Evolutionary conservation across 257 asterid genomes (phyloP).

Genomic region (Mentha longifolia): DNA sequence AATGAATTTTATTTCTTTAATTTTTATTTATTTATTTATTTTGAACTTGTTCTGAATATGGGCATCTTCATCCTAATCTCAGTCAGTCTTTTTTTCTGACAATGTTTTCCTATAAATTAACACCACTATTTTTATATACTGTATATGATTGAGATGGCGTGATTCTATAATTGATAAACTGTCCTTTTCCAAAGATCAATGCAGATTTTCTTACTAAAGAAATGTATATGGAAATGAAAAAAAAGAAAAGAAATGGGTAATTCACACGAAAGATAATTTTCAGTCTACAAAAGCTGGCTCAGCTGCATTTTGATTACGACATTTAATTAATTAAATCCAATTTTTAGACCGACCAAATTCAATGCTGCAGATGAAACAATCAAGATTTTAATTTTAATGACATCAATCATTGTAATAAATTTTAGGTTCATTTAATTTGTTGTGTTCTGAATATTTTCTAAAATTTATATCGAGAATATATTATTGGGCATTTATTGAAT

Average conservation of each 20-base stretch:
- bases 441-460: too few relatives aligned
- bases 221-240: neutral
- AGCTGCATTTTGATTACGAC: slow-evolving; percentile 29
- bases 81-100: slow-evolving; percentile 27
- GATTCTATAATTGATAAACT: slow-evolving; percentile 30
- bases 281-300: slow-evolving; percentile 1
- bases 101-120: slow-evolving; percentile 32
- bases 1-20: neutral
- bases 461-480: too few relatives aligned
- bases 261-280: slow-evolving; percentile 31
- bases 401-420: slow-evolving; percentile 6
- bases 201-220: slow-evolving; percentile 30
- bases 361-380: slow-evolving; percentile 2
- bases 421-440: neutral
- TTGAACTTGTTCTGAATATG: slow-evolving; percentile 16
- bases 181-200: slow-evolving; percentile 41
- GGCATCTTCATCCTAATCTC: slow-evolving; percentile 39
- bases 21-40: neutral
- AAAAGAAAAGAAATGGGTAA: slow-evolving; percentile 19
- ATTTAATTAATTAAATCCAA: slow-evolving; percentile 2
- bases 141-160: slow-evolving; percentile 41
- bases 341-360: slow-evolving; percentile 28
- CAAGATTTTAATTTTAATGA: neutral
- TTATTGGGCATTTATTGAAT: too few relatives aligned
- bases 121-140: slow-evolving; percentile 13